A percentile compares a stretch with the other conserved stretches of the same genome.
Evolutionary conservation across 306 rosid species (phyloP).

Genomic region (Vicia sativa): DNA sequence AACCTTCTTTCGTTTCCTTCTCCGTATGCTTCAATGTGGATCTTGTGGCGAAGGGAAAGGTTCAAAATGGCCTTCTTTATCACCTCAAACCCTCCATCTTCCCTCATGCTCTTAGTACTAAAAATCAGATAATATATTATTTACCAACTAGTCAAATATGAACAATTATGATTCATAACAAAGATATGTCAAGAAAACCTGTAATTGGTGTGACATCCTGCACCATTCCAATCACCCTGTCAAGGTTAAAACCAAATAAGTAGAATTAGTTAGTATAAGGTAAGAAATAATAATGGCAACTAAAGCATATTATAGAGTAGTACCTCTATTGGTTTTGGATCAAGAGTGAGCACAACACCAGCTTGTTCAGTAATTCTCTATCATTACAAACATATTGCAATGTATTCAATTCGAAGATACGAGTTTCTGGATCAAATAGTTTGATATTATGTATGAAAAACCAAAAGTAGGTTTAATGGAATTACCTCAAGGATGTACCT

Average conservation of each 20-base stretch:
- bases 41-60: conserved; percentile 88
- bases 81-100: conserved; percentile 86
- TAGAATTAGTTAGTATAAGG: background rate
- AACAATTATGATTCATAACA: conserved; percentile 24
- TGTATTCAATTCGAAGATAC: conserved; percentile 22
- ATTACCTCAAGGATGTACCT: conserved; percentile 97
- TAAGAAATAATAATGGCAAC: conserved; percentile 8
- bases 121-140: conserved; percentile 34
- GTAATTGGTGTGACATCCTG: conserved; percentile 97
- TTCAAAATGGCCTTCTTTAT: conserved; percentile 96
- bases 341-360: conserved; percentile 93
- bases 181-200: conserved; percentile 54
- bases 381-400: conserved; percentile 32
- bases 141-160: conserved; percentile 5
- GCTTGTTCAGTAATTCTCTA: conserved; percentile 99
- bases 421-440: conserved; percentile 24
- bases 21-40: conserved; percentile 90
- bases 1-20: conserved; percentile 98
- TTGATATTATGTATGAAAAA: background rate
- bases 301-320: background rate
- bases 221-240: conserved; percentile 99
- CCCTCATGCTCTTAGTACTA: conserved; percentile 99
- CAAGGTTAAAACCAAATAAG: conserved; percentile 34
- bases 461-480: conserved; percentile 39
- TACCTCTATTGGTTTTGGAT: conserved; percentile 99